phyloP scores from a whole-genome alignment of 495 filamentous ascomycete genomes.

The Penicillium samsonianum region DNA sequence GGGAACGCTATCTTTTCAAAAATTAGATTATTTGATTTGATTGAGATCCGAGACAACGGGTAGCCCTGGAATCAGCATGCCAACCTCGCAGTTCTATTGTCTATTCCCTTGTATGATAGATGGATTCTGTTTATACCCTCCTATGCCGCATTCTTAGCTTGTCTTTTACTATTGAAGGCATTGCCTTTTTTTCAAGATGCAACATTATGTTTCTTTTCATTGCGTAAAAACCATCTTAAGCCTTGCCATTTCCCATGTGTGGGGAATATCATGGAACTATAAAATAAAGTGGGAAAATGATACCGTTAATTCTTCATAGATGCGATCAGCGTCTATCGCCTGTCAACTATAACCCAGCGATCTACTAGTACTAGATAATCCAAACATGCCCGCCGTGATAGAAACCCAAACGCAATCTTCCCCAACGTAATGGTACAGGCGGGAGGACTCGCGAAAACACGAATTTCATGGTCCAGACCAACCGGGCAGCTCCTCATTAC shows the following conservation, averaged over 20 bases:
- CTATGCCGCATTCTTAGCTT: no score
- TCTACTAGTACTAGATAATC: conserved; percentile 20
- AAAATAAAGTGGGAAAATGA: conserved; percentile 2
- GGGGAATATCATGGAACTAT: background rate
- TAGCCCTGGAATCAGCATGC: no score
- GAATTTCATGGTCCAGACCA: conserved; percentile 4
- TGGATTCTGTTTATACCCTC: no score
- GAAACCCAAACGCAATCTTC: conserved; percentile 12
- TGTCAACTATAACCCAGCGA: conserved; percentile 4
- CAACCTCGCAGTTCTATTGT: no score
- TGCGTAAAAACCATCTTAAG: no score
- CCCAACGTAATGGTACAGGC: conserved; percentile 27
- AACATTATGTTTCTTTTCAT: no score
- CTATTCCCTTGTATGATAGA: no score
- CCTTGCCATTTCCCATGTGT: background rate
- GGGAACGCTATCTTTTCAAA: no score
- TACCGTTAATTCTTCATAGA: conserved; percentile 12
- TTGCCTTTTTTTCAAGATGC: no score
- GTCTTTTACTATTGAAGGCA: no score
- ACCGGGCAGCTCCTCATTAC: conserved; percentile 13
- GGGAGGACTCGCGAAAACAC: conserved; percentile 12
- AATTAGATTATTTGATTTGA: background rate
- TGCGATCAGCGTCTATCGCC: conserved; percentile 6
- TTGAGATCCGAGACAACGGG: no score
- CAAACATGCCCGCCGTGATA: conserved; percentile 12